Base-by-base conservation (phyloP, 176 grass and related monocot genomes). In the Carex littledalei region DNA sequence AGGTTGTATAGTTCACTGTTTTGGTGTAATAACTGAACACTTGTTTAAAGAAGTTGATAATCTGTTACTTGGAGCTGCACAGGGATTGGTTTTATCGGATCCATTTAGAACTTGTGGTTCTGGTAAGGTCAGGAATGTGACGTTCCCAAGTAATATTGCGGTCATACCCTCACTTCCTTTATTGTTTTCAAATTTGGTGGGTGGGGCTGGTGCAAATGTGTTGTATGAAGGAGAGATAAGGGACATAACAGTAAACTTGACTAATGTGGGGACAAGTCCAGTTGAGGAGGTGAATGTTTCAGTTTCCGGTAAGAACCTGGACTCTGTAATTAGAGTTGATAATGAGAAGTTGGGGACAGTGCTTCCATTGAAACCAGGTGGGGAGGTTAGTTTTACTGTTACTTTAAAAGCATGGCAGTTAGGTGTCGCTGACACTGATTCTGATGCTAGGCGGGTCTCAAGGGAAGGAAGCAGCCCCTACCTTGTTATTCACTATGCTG, bases 151-250 rank as follows among this genome's bases (percentile, higher is more conserved):
- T 60, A 93, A 63, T 70, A 88, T 99, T 84, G 86, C 80, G 80
- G 85, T 99, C 71, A 88, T 95, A 82, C 84, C 93, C 66, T 81
- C 91, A 81, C 90, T 99, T 26, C 97, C 97, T 59, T 85, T 99
- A 60, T 85, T 99, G 89, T 87, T 99, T 75, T 92, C 97, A 63
- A 91, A 91, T 86, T 86, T 94, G 88, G 93, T 99, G 12, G 93
- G 97, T 75, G 93, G 97, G 80, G 81, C 93, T 85, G 91, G 97
- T 84, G 90, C 97, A 78, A 95, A 91, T 89, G 88, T 99, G 85
- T 80, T 99, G 61, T 99, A 99, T 86, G 97, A 99, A 94, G 97
- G 97, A 74, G 97, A 99, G 91, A 96, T 99, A 73, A 93, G 97
- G 72, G 91, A 99, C 83, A 92, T 99, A 84, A 81, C 89, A 79